phyloP scores from a whole-genome alignment of 345 rosid genomes.

The Salix exigua region DNA sequence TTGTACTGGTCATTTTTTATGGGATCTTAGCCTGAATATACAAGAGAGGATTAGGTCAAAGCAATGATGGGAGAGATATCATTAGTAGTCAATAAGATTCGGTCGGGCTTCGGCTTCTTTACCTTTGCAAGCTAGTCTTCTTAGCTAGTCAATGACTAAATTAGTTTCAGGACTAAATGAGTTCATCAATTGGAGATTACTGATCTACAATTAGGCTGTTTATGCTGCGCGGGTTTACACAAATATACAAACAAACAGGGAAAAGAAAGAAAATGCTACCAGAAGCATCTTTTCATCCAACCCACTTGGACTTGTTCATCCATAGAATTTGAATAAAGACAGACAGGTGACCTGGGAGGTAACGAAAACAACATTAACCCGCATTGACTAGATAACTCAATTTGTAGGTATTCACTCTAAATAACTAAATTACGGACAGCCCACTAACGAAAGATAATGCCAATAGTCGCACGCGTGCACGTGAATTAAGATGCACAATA shows the following conservation, averaged over 20 bases:
- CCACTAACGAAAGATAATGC: no score
- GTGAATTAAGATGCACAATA: no score
- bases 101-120: constrained; percentile 11
- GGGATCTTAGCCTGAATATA: background rate
- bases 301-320: background rate
- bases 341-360: background rate
- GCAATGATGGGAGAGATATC: constrained; percentile 4
- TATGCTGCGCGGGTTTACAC: background rate
- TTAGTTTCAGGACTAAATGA: background rate
- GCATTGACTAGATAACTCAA: constrained; percentile 8
- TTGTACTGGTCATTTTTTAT: background rate
- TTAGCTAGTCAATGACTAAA: constrained; percentile 10
- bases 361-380: constrained; percentile 9
- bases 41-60: constrained; percentile 33
- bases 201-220: constrained; percentile 2
- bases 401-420: no score
- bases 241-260: background rate
- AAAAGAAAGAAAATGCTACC: background rate
- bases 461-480: no score
- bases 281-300: constrained; percentile 5
- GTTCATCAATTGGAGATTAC: background rate
- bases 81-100: constrained; percentile 6
- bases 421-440: background rate
- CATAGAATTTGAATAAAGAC: background rate
- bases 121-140: constrained; percentile 12